Percentiles rank a stretch among this genome's conserved stretches.
phyloP scores from a whole-genome alignment of 805 yeast species.

The Ogataea paradorogensis region DNA sequence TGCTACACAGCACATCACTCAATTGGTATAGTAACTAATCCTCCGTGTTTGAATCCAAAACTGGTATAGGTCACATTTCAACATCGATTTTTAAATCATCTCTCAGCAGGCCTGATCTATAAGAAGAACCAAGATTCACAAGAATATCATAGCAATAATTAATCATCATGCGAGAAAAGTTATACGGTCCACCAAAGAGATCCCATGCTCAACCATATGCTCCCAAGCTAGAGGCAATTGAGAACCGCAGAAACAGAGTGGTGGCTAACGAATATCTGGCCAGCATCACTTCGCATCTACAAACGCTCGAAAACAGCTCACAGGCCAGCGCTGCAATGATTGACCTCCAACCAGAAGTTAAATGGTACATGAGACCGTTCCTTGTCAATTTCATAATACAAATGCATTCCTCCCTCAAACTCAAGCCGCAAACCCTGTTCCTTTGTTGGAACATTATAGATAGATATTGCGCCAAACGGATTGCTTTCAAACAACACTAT shows the following conservation, averaged over 20 bases:
- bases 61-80: conserved; percentile 7
- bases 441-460: conserved; percentile 77
- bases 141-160: background rate
- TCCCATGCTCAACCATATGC: conserved; percentile 34
- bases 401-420: conserved; percentile 54
- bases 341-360: conserved; percentile 84
- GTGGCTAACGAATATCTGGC: conserved; percentile 42
- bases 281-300: conserved; percentile 38
- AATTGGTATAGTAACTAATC: conserved; percentile 5
- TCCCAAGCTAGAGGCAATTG: conserved; percentile 45
- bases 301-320: conserved; percentile 39
- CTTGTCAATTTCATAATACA: conserved; percentile 80
- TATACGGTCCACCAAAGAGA: conserved; percentile 37
- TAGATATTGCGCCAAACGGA: conserved; percentile 84
- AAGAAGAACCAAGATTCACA: conserved; percentile 2
- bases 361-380: conserved; percentile 67
- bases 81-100: conserved; percentile 8
- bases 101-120: conserved; percentile 13
- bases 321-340: conserved; percentile 53
- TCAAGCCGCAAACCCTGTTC: conserved; percentile 63
- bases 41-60: conserved; percentile 4
- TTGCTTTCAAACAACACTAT: conserved; percentile 80
- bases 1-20: conserved; percentile 9
- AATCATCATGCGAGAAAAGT: conserved; percentile 16
- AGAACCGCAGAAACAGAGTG: conserved; percentile 42